phyloP scores from a whole-genome alignment of 2,329 filamentous ascomycete genomes.

The Beauveria rudraprayagi region DNA sequence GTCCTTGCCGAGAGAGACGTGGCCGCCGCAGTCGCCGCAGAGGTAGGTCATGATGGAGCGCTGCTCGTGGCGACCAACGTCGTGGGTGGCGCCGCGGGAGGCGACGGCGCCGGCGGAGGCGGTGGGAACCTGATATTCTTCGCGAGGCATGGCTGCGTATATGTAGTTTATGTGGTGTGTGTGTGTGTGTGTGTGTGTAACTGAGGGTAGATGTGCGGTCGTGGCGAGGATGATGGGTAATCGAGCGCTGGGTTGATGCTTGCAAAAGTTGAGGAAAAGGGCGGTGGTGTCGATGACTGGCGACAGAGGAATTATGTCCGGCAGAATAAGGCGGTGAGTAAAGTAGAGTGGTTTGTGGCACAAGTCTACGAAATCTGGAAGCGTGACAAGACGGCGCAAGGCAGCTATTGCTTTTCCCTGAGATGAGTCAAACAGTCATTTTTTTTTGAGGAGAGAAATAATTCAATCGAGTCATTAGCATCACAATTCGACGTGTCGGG shows the following conservation, averaged over 20 bases:
- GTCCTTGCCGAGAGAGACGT: slow-evolving; percentile 33
- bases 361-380: too few relatives aligned
- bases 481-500: too few relatives aligned
- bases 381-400: too few relatives aligned
- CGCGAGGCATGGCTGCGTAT: slow-evolving; percentile 50
- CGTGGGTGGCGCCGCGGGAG: slow-evolving; percentile 32
- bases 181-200: not conserved
- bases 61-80: slow-evolving; percentile 32
- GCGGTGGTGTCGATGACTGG: not conserved
- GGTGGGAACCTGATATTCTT: slow-evolving; percentile 69
- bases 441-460: fast-evolving
- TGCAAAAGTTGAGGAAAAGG: not conserved
- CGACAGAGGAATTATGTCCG: slow-evolving; percentile 16
- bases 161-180: not conserved
- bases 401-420: too few relatives aligned
- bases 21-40: slow-evolving; percentile 37
- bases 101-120: slow-evolving; percentile 34
- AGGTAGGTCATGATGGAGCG: slow-evolving; percentile 31
- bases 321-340: slow-evolving; percentile 18
- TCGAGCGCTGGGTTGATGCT: not conserved
- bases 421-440: too few relatives aligned
- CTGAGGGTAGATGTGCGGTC: not conserved
- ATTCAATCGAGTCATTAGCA: too few relatives aligned
- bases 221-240: not conserved
- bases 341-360: not conserved